Conservation (phyloP, 805 yeast genomes). For the Candida vaughaniae region DNA sequence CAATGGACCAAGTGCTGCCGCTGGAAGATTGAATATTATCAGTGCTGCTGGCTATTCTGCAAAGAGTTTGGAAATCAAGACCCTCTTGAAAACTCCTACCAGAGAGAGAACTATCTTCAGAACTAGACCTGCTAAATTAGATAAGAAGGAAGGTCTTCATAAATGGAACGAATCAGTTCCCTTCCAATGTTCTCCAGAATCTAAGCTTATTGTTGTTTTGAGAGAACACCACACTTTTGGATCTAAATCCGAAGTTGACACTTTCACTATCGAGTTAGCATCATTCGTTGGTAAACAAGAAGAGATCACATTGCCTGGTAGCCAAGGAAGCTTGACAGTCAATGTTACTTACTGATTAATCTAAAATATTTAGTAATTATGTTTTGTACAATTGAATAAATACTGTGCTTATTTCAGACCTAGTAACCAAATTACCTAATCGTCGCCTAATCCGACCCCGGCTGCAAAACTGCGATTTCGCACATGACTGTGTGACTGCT, state of each 20-base stretch:
- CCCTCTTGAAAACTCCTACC: slow-evolving; percentile 44
- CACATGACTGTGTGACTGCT: slow-evolving; percentile 15
- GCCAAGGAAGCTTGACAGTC: slow-evolving; percentile 42
- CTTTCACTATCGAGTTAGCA: slow-evolving; percentile 49
- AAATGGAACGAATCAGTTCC: slow-evolving; percentile 64
- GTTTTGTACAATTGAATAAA: slow-evolving; percentile 3
- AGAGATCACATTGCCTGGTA: slow-evolving; percentile 35
- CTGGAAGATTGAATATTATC: slow-evolving; percentile 56
- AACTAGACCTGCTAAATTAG: slow-evolving; percentile 55
- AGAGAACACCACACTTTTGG: slow-evolving; percentile 73
- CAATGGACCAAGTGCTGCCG: slow-evolving; percentile 36
- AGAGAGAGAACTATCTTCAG: slow-evolving; percentile 60
- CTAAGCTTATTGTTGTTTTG: slow-evolving; percentile 58
- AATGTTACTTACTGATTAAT: slow-evolving; percentile 23
- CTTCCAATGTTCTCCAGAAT: slow-evolving; percentile 65
- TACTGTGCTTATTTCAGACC: neutral
- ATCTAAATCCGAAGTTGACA: slow-evolving; percentile 63
- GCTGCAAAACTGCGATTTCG: slow-evolving; percentile 2
- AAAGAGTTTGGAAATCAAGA: slow-evolving; percentile 50
- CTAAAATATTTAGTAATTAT: slow-evolving; percentile 6
- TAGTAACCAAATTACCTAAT: neutral
- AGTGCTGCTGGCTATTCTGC: slow-evolving; percentile 45
- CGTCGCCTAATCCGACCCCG: neutral
- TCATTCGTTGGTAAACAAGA: slow-evolving; percentile 49
- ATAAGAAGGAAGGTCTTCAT: slow-evolving; percentile 39